Conservation (phyloP, 768 basidiomycete species). For the Cystobasidium tubakii region DNA sequence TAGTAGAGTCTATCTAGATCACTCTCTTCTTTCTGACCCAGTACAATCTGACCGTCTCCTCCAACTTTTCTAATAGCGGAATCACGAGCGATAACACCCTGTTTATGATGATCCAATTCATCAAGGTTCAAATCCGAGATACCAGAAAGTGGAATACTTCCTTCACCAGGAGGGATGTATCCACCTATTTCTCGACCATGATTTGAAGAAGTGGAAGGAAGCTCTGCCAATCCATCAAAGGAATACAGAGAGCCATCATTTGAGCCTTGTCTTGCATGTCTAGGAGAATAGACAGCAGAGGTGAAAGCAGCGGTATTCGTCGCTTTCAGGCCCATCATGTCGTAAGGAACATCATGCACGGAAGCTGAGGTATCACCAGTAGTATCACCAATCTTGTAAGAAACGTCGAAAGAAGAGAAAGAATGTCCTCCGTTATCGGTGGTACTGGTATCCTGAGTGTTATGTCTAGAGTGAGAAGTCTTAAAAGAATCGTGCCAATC, state of each 20-base stretch:
- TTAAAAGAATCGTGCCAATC: not conserved
- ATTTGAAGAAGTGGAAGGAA: not conserved
- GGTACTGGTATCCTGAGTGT: not conserved
- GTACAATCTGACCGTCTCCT: not conserved
- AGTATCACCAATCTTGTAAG: not conserved
- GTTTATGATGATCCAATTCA: not conserved
- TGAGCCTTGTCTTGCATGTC: not conserved
- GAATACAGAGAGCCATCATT: not conserved
- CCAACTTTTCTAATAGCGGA: not conserved
- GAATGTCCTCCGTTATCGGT: not conserved
- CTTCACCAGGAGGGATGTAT: not conserved
- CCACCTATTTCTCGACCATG: not conserved
- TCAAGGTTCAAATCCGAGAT: not conserved
- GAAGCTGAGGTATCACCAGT: not conserved
- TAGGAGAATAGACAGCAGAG: not conserved
- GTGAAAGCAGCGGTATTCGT: no score
- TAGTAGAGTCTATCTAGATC: not conserved
- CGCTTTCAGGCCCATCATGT: no score
- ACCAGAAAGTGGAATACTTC: not conserved
- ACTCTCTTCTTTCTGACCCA: not conserved
- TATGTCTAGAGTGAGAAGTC: not conserved
- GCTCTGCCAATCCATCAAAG: not conserved
- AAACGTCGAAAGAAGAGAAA: not conserved
- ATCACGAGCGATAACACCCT: not conserved
- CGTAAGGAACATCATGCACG: not conserved